Evolutionary conservation across 169 alveolate genomes (phyloP), one percentile per base, ranked within the genome.

Genomic region (Eimeria praecox): DNA sequence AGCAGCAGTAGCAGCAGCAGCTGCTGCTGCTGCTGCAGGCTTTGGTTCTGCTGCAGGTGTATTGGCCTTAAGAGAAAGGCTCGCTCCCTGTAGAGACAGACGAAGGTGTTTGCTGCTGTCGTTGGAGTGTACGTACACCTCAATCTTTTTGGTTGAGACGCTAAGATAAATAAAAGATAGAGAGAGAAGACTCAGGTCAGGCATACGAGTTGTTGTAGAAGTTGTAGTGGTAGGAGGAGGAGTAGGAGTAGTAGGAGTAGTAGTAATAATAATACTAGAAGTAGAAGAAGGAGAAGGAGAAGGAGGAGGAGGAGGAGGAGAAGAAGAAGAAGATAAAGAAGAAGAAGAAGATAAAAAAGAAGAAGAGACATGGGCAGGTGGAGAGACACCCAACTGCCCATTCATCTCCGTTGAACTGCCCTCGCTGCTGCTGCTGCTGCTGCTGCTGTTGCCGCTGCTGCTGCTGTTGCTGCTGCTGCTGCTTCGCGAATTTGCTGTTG

Each of bases 391-490:
- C 1, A 35, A 20, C 56, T 54, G 35, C 52, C 10, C 56, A 16
- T 54, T 14, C n/a, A 73, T 9, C 9, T 35, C 10, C 46, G 24
- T 9, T 16, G 30, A 35, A 27, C 52, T 24, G n/a, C 52, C 20
- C 56, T 42, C 52, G 77, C 91, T 40, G 77, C 77, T 16, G 59
- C 75, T n/a, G 54, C 91, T 83, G 91, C 91, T 54, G 62, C 75
- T 54, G 75, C 77, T 54, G 89, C 89, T 78, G 89, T 56, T 78
- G 89, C 35, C n/a, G 89, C 89, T 44, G 46, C 64, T 46, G 91
- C 77, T 54, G 75, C 91, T 83, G 91, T 54, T 83, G 91, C 30
- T 75, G 56, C 56, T 75, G 86, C 86, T 80, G 90, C 90, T 80
- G 90, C 90, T 46, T 5, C 6, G 71, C 59, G 75, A 35, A 40